Percentiles rank a stretch among this genome's conserved stretches.
phyloP scores from a whole-genome alignment of 2,329 filamentous ascomycete species.

The Fusarium sp. region DNA sequence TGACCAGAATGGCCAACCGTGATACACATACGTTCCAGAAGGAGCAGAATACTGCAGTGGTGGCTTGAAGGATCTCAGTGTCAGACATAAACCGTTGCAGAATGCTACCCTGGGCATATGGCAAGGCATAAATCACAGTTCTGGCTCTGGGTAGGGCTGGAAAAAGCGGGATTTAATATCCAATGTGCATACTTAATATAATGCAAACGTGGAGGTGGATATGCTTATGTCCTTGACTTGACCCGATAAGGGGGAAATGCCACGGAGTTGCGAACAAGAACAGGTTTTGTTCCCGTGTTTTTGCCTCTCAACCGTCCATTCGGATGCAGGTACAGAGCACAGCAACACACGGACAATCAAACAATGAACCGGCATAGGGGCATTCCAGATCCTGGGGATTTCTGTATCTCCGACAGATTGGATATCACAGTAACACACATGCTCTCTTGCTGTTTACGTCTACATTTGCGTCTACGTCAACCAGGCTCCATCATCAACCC shows the following conservation, averaged over 20 bases:
- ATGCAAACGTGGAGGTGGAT: conserved; percentile 28
- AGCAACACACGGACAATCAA: conserved; percentile 3
- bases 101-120: conserved; percentile 18
- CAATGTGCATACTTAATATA: background rate
- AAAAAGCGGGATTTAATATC: conserved; percentile 27
- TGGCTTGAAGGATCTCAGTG: conserved; percentile 13
- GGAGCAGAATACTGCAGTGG: background rate
- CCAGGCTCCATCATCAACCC: background rate
- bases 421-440: background rate
- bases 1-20: background rate
- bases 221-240: background rate
- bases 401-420: background rate
- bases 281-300: background rate
- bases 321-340: conserved; percentile 13
- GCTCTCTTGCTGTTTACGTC: background rate
- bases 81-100: conserved; percentile 26
- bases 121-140: conserved; percentile 16
- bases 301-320: background rate
- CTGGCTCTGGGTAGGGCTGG: conserved; percentile 31
- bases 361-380: conserved; percentile 6
- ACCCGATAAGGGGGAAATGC: conserved; percentile 8
- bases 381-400: conserved; percentile 1
- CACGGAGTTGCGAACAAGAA: conserved; percentile 4
- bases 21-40: background rate
- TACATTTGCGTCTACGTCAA: background rate